Percentiles rank a stretch among this genome's conserved stretches.
phyloP scores from a whole-genome alignment of 345 rosid species.

The Linum tenue region DNA sequence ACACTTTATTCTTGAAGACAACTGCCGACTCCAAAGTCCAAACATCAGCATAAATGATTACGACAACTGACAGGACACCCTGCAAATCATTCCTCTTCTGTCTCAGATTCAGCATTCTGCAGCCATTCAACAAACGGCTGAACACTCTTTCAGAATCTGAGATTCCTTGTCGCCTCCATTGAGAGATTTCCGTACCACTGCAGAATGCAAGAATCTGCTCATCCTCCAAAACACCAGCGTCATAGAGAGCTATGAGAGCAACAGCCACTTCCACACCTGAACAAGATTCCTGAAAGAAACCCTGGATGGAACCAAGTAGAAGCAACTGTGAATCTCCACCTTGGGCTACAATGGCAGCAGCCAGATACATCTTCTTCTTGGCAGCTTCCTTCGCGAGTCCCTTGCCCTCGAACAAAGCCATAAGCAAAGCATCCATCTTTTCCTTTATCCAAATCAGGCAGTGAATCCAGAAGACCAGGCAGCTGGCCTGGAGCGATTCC shows the following conservation, averaged over 20 bases:
- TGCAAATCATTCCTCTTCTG: slow-evolving; percentile 45
- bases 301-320: too few species aligned
- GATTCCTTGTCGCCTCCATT: slow-evolving; percentile 38
- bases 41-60: too few species aligned
- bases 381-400: background rate
- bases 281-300: slow-evolving; percentile 8
- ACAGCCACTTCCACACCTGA: slow-evolving; percentile 56
- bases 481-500: too few species aligned
- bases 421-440: slow-evolving; percentile 45
- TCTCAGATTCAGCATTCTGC: slow-evolving; percentile 75
- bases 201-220: slow-evolving; percentile 32
- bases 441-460: slow-evolving; percentile 31
- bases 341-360: slow-evolving; percentile 10
- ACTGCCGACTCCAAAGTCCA: too few species aligned
- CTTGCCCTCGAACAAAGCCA: slow-evolving; percentile 56
- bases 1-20: too few species aligned
- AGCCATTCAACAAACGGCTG: slow-evolving; percentile 84
- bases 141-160: slow-evolving; percentile 46
- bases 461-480: slow-evolving; percentile 14
- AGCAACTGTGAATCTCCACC: too few species aligned
- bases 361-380: slow-evolving; percentile 61
- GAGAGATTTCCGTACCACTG: slow-evolving; percentile 48
- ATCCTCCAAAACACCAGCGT: slow-evolving; percentile 66
- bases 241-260: slow-evolving; percentile 58
- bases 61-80: too few species aligned